Base-by-base conservation (phyloP, 208 protist genomes). In the Trypanosoma avium region DNA sequence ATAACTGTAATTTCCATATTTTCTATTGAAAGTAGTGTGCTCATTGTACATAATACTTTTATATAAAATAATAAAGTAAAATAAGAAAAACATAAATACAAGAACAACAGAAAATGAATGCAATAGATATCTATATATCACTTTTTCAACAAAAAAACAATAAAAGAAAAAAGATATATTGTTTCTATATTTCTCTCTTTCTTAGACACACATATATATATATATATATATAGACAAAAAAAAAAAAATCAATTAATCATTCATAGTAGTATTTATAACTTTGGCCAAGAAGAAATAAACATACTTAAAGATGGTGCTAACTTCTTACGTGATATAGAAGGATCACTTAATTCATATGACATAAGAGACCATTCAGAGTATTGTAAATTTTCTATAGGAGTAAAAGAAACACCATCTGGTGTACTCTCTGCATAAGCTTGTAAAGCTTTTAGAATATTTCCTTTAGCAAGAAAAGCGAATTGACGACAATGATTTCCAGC, bases 321-420 rank as follows among this genome's bases (percentile, higher is more conserved):
- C 29, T 72, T 68, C 58, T 94, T 94, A 19, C 88, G 79, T 17
- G 88, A 94, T 46, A 89, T 68, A 4, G 86, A 74, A 7, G 84
- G 61, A 60, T 95, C 86, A 42, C 80, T 95, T 8, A 92, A 70
- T 7, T 77, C 79, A 63, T 86, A 93, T 4, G 68, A 72, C 10
- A 57, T 47, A 12, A 81, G 74, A 17, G 29, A n/a, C 59, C 70
- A 80, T 3, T 50, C 19, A 21, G 67, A 65, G 10, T 77, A 58
- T 29, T 50, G 21, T 13, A 43, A 33, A 3, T 26, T 64, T 5
- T 73, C 63, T 35, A 84, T 61, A 29, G 43, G 21, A 3, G 69
- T 72, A 45, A 88, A 90, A 8, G 13, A 45, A 27, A 90, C 38
- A 33, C 63, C 60, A 17, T 70, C 64, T 0, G 70, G 70, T 3